Evolutionary conservation across 345 rosid genomes (phyloP), one percentile per base, ranked within the genome.

Genomic region (Pistacia vera): DNA sequence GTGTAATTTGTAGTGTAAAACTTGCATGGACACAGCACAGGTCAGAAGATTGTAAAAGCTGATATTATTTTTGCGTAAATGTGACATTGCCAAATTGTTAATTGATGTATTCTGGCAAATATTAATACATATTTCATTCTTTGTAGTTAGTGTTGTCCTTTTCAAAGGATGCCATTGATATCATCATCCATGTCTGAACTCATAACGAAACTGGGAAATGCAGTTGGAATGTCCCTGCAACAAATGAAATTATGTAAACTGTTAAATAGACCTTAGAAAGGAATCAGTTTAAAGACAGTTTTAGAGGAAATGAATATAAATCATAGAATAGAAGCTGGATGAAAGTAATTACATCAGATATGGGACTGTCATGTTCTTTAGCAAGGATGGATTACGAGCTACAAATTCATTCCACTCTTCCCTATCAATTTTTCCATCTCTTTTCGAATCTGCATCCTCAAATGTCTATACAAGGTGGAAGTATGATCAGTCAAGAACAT

Each of bases 351-450:
- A 84, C 87, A 60, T 75, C 52, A 89, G 63, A 79, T 85, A 80
- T 63, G 87, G 90, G 71, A 88, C 66, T 2, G 87, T 86, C 85
- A 85, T 85, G 60, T 78, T 80, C 77, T 78, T 81, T n/a, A 89
- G 85, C 51, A 85, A 18, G 9, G 83, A 78, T 46, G 86, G 86
- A 49, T 81, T 73, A 13, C 78, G 79, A 49, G 67, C 35, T 25
- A 76, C 83, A 25, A 78, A 76, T 48, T 79, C 77, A 63, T 71
- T 70, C 86, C 90, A 85, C 70, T 81, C 90, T 70, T 84, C 78
- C 1, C 35, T 52, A 67, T 89, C 88, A 52, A 86, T 82, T 66
- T 85, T 85, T 13, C 85, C 88, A 56, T 85, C 90, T 63, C 80
- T 52, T 63, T 81, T 85, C 17, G 56, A 61, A 75, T 85, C 88